Percentiles rank a stretch among this genome's conserved stretches.
phyloP scores from a whole-genome alignment of 331 rosid genomes.

The Malus hybrid region DNA sequence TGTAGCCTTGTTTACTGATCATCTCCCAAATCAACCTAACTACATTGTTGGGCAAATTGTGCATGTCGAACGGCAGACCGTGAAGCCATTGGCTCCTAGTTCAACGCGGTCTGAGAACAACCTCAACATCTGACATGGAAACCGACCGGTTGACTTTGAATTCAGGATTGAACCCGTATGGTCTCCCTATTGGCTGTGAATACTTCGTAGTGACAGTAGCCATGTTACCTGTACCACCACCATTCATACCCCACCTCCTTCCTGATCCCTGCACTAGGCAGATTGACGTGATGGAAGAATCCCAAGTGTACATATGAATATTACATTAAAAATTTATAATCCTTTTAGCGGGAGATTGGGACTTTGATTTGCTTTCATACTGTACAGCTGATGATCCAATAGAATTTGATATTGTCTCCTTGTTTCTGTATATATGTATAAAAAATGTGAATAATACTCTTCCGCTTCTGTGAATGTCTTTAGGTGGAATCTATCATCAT shows the following conservation, averaged over 20 bases:
- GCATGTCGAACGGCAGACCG: constrained; percentile 78
- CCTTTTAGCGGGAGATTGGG: constrained; percentile 28
- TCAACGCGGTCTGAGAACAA: constrained; percentile 31
- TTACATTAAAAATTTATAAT: constrained; percentile 16
- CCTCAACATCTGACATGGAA: constrained; percentile 41
- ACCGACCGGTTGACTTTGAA: constrained; percentile 70
- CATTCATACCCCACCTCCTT: constrained; percentile 80
- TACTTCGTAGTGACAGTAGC: constrained; percentile 85
- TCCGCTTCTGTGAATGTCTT: not conserved
- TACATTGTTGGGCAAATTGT: constrained; percentile 91
- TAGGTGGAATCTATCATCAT: no score
- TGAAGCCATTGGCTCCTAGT: constrained; percentile 37
- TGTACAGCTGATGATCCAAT: constrained; percentile 59
- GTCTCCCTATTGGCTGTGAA: constrained; percentile 92
- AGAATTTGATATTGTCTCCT: constrained; percentile 25
- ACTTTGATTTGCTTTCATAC: constrained; percentile 20
- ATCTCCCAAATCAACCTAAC: constrained; percentile 70
- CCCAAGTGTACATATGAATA: constrained; percentile 51
- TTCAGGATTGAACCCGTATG: constrained; percentile 87
- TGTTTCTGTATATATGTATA: constrained; percentile 36
- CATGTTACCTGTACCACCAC: constrained; percentile 73
- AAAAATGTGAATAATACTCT: constrained; percentile 30
- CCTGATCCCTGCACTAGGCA: constrained; percentile 81
- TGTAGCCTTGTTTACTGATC: constrained; percentile 76
- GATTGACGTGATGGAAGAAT: constrained; percentile 89